Percentiles rank a stretch among this genome's conserved stretches.
phyloP scores from a whole-genome alignment of 208 protist species.

The Crithidia sp. region DNA sequence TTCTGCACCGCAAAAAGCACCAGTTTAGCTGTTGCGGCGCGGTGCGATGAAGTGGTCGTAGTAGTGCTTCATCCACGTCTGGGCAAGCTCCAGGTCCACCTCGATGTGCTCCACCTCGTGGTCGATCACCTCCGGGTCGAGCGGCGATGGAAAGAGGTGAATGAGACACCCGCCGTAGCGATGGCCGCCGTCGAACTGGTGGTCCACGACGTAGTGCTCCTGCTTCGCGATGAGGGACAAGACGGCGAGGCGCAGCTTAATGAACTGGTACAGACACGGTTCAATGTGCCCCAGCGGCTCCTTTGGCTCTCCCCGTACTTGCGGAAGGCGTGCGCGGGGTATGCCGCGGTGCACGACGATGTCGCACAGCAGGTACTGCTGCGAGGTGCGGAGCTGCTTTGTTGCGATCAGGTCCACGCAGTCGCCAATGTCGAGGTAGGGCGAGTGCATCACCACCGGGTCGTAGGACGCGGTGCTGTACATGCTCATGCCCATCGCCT shows the following conservation, averaged over 20 bases:
- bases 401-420: conserved; percentile 82
- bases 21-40: conserved; percentile 18
- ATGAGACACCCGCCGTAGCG: conserved; percentile 87
- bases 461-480: conserved; percentile 81
- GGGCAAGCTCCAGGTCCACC: conserved; percentile 79
- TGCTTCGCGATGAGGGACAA: conserved; percentile 75
- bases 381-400: conserved; percentile 84
- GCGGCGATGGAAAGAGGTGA: conserved; percentile 85
- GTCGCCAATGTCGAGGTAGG: conserved; percentile 79
- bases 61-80: conserved; percentile 88
- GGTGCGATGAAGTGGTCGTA: conserved; percentile 80
- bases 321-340: conserved; percentile 60
- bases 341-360: conserved; percentile 84
- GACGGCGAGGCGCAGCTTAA: conserved; percentile 83
- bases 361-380: conserved; percentile 85
- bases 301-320: conserved; percentile 62
- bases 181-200: conserved; percentile 81
- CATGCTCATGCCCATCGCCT: conserved; percentile 90
- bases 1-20: too few species aligned
- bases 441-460: conserved; percentile 80
- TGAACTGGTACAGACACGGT: conserved; percentile 84
- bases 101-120: conserved; percentile 84
- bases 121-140: conserved; percentile 84
- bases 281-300: conserved; percentile 72
- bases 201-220: conserved; percentile 89